Conservation (phyloP, 1,139 yeast genomes). For the Debaryomyces psychrophilus region DNA sequence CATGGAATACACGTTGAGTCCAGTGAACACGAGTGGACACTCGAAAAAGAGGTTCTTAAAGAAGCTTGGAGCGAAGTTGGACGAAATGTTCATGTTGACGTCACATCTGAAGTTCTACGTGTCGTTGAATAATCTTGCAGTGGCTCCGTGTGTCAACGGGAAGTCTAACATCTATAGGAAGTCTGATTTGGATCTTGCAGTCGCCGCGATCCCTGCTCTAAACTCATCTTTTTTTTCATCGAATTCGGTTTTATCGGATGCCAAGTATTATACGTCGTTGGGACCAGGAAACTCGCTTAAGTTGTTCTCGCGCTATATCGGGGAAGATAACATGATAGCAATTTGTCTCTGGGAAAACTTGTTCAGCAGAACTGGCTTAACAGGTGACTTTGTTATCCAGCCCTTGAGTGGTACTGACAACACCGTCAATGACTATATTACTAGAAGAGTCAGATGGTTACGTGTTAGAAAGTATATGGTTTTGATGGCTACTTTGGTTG, state of each 20-base stretch:
- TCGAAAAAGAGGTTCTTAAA: conserved; percentile 22
- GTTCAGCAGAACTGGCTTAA: conserved; percentile 71
- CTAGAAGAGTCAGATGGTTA: conserved; percentile 80
- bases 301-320: conserved; percentile 79
- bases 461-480: conserved; percentile 93
- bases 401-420: conserved; percentile 61
- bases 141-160: conserved; percentile 95
- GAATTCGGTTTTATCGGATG: conserved; percentile 33
- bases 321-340: conserved; percentile 93
- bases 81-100: conserved; percentile 83
- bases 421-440: conserved; percentile 56
- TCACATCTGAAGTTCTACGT: conserved; percentile 86
- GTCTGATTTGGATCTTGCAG: conserved; percentile 69
- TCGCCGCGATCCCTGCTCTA: conserved; percentile 36
- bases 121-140: conserved; percentile 70
- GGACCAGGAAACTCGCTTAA: conserved; percentile 60
- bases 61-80: conserved; percentile 68
- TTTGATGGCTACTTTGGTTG: conserved; percentile 76
- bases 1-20: conserved; percentile 25
- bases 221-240: conserved; percentile 37
- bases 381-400: conserved; percentile 79
- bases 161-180: conserved; percentile 79
- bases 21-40: conserved; percentile 13
- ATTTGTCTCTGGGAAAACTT: conserved; percentile 79
- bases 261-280: conserved; percentile 28